Evolutionary conservation across 1,284 basidiomycete genomes (phyloP).

Genomic region (Trichosporon sp.): DNA sequence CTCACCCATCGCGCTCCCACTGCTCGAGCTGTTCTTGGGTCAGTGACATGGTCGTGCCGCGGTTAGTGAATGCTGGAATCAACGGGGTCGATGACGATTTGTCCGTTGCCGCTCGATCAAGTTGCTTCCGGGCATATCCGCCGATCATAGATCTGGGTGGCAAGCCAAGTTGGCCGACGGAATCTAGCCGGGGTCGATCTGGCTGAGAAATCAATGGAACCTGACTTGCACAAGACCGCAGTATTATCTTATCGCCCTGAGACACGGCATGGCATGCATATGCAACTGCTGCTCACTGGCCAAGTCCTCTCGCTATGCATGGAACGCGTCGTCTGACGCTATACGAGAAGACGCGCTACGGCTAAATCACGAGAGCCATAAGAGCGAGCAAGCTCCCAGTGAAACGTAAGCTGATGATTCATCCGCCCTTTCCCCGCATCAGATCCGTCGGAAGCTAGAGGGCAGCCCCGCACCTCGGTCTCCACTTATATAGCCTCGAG

Average conservation of each 20-base stretch:
- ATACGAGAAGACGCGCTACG: too few relatives aligned
- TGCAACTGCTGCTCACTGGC: too few relatives aligned
- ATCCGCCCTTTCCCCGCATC: slow-evolving; percentile 1
- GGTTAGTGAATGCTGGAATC: background rate
- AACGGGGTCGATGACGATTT: background rate
- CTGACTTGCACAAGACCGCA: too few relatives aligned
- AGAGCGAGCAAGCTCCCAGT: background rate
- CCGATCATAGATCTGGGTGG: background rate
- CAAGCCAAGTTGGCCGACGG: too few relatives aligned
- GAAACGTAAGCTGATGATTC: background rate
- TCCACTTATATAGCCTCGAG: background rate
- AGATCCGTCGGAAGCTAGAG: background rate
- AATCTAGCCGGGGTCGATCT: too few relatives aligned
- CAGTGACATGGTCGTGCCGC: slow-evolving; percentile 21
- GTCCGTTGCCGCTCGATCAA: background rate
- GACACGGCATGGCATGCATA: too few relatives aligned
- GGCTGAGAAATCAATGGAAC: too few relatives aligned
- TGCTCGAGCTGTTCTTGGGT: slow-evolving; percentile 29
- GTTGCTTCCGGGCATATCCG: background rate
- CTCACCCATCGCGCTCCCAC: slow-evolving; percentile 35
- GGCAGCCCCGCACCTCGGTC: too few relatives aligned
- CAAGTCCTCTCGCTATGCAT: too few relatives aligned
- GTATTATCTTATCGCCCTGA: too few relatives aligned
- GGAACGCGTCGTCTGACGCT: too few relatives aligned
- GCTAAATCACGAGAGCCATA: too few relatives aligned